Evolutionary conservation across 352 stramenopile species (phyloP).

Genomic region (Phytophthora sansomeana): DNA sequence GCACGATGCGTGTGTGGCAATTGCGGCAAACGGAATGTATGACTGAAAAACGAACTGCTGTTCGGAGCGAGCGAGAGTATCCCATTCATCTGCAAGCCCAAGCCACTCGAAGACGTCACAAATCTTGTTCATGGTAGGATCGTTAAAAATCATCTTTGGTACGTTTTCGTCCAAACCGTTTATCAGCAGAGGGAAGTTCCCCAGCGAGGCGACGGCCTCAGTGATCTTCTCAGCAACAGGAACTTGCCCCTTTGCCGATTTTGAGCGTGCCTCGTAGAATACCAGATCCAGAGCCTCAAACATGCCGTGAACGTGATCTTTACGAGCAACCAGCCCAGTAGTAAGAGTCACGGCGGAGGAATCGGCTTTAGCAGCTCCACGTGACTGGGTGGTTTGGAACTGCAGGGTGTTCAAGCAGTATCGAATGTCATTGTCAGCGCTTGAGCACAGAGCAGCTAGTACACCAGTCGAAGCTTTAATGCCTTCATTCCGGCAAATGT

Average conservation of each 20-base stretch:
- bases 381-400: constrained; percentile 85
- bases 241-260: constrained; percentile 46
- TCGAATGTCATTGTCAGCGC: constrained; percentile 92
- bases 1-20: constrained; percentile 74
- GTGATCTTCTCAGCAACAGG: constrained; percentile 61
- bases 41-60: constrained; percentile 77
- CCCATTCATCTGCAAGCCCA: constrained; percentile 78
- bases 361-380: constrained; percentile 18
- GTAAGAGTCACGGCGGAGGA: constrained; percentile 32
- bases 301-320: constrained; percentile 65
- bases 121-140: constrained; percentile 90
- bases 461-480: constrained; percentile 81
- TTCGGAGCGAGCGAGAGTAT: constrained; percentile 60
- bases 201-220: constrained; percentile 75
- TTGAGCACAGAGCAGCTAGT: constrained; percentile 64
- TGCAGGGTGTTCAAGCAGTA: constrained; percentile 97
- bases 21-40: constrained; percentile 79
- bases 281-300: constrained; percentile 79
- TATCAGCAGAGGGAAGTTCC: constrained; percentile 83
- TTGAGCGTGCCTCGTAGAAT: constrained; percentile 72
- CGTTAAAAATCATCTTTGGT: constrained; percentile 88
- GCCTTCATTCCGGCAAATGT: constrained; percentile 92
- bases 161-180: constrained; percentile 92
- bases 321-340: constrained; percentile 56
- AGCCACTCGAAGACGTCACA: constrained; percentile 88